Evolutionary conservation across 805 yeast genomes (phyloP).

Genomic region (Debaryomyces maramus): DNA sequence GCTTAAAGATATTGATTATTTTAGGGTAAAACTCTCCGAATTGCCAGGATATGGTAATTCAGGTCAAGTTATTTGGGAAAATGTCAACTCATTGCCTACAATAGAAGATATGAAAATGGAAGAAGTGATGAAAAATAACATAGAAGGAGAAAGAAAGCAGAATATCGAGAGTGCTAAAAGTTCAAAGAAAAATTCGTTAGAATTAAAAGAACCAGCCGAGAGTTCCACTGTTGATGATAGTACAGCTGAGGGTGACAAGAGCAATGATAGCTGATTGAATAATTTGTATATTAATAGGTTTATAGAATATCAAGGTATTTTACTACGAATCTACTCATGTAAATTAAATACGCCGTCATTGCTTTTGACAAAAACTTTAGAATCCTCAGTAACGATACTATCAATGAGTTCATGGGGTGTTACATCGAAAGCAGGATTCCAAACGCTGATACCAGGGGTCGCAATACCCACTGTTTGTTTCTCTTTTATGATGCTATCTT

Average conservation of each 20-base stretch:
- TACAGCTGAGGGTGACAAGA: not conserved
- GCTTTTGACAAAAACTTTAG: conserved; percentile 50
- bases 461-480: conserved; percentile 70
- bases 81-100: conserved; percentile 52
- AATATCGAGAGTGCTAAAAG: not conserved
- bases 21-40: conserved; percentile 59
- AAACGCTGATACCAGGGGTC: conserved; percentile 79
- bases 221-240: not conserved
- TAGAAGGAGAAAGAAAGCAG: conserved; percentile 21
- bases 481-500: conserved; percentile 31
- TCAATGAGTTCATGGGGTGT: conserved; percentile 84
- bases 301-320: not conserved
- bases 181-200: conserved; percentile 3
- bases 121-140: conserved; percentile 42
- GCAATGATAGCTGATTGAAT: conserved; percentile 3
- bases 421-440: conserved; percentile 97
- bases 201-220: not conserved
- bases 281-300: not conserved
- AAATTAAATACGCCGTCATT: conserved; percentile 52
- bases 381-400: conserved; percentile 84
- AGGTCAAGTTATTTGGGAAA: conserved; percentile 63
- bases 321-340: not conserved
- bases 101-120: conserved; percentile 52
- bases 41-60: conserved; percentile 60
- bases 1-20: conserved; percentile 61